These are phyloP conservation scores for Solanum hybrid DNA, from an alignment of 305 asterid genomes.

Conservation along the genomic window DNA sequence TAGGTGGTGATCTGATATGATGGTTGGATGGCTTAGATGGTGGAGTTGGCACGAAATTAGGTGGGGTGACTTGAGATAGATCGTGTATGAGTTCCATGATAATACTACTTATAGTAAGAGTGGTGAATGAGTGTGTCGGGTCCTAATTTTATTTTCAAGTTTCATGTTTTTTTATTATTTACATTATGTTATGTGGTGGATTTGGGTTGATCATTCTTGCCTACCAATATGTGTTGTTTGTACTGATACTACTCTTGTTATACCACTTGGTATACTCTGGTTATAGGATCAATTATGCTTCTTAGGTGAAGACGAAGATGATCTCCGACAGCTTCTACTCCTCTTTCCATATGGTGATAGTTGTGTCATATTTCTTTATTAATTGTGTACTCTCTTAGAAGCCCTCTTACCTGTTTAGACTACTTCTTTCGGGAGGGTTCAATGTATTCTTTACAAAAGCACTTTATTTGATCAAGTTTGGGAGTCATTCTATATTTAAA, in stretches of 20 bases:
- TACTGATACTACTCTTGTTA: background rate
- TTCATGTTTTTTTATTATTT: no score
- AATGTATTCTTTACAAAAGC: background rate
- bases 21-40: background rate
- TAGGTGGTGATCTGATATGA: background rate
- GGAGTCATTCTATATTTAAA: background rate
- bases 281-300: background rate
- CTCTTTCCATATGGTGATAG: background rate
- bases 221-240: background rate
- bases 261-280: background rate
- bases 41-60: background rate
- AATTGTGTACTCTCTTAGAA: background rate
- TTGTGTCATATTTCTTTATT: background rate
- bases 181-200: background rate
- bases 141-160: no score
- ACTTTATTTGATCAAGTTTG: background rate
- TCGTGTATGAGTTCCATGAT: background rate
- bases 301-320: background rate
- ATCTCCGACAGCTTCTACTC: background rate
- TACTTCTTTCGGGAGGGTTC: background rate
- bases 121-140: background rate
- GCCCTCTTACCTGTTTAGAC: background rate
- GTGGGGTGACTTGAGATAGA: background rate
- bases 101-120: background rate
- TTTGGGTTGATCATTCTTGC: no score